Percentiles rank a stretch among this genome's conserved stretches.
Conservation (phyloP, 208 protist species). For the Crithidia thermophila region DNA sequence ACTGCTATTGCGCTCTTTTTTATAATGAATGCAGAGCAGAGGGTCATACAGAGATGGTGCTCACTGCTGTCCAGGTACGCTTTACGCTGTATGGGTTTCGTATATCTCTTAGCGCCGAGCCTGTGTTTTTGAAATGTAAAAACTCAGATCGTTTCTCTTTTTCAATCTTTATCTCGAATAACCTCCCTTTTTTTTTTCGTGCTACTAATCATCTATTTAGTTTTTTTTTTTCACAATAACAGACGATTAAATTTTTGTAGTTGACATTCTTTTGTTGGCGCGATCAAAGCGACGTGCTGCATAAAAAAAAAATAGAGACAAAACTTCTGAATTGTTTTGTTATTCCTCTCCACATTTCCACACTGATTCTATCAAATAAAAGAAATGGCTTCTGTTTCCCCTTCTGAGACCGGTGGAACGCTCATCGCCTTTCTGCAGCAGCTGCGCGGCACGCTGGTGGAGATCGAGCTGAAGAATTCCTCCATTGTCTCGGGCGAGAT, state of each 20-base stretch:
- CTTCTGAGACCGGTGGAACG: constrained; percentile 62
- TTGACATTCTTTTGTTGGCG: constrained; percentile 2
- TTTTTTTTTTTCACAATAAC: constrained; percentile 10
- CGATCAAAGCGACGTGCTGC: not conserved
- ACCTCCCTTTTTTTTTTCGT: no score
- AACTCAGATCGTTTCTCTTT: no score
- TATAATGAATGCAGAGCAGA: not conserved
- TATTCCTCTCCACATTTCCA: no score
- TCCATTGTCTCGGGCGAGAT: constrained; percentile 94
- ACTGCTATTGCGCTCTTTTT: not conserved
- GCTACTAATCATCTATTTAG: constrained; percentile 5
- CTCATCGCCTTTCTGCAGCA: constrained; percentile 98
- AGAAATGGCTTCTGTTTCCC: constrained; percentile 41
- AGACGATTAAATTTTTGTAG: not conserved
- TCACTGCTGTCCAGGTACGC: no score
- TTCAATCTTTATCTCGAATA: no score
- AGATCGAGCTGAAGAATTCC: constrained; percentile 99
- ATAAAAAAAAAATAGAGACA: not conserved
- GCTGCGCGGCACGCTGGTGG: constrained; percentile 97
- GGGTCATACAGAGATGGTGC: no score
- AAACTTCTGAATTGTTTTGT: not conserved
- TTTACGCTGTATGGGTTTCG: no score
- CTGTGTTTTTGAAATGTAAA: no score
- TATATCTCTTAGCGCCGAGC: no score
- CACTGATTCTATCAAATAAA: constrained; percentile 4